phyloP scores from a whole-genome alignment of 2,329 filamentous ascomycete species.

The Stemphylium vesicarium region DNA sequence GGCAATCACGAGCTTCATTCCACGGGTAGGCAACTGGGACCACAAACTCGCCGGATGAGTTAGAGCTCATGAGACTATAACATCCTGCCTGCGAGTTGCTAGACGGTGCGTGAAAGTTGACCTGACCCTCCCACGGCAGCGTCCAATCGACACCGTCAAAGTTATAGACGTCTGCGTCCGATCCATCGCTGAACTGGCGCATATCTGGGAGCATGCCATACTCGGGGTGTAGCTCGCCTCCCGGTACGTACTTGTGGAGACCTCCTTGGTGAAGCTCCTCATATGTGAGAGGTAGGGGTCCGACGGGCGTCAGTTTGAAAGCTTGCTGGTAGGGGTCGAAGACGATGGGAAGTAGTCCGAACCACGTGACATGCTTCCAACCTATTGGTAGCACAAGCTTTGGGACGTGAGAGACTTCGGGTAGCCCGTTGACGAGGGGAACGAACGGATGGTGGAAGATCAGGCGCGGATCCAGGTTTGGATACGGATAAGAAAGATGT shows the following conservation, averaged over 20 bases:
- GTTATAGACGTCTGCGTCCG: constrained; percentile 19
- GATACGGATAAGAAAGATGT: constrained; percentile 27
- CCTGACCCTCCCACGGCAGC: constrained; percentile 13
- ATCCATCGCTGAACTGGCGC: constrained; percentile 20
- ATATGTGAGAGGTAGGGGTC: constrained; percentile 22
- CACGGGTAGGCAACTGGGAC: neutral
- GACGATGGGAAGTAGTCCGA: constrained; percentile 19
- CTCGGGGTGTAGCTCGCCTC: constrained; percentile 24
- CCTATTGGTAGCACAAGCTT: constrained; percentile 15
- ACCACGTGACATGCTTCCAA: constrained; percentile 26
- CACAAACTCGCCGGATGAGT: neutral
- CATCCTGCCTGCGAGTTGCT: neutral
- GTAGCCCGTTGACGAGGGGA: constrained; percentile 21
- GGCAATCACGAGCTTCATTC: constrained; percentile 19
- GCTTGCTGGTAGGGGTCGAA: constrained; percentile 27
- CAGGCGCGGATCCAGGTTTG: constrained; percentile 17
- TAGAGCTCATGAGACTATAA: neutral
- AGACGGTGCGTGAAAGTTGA: constrained; percentile 1
- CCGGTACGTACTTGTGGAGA: constrained; percentile 21
- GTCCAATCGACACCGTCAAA: constrained; percentile 22
- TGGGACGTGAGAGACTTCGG: constrained; percentile 7
- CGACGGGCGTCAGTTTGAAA: constrained; percentile 29
- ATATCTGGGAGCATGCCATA: constrained; percentile 15
- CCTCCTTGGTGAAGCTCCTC: constrained; percentile 29
- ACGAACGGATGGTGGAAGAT: constrained; percentile 18